Conservation (phyloP, 2,329 filamentous ascomycete genomes). For the Trichoderma aggressivum region DNA sequence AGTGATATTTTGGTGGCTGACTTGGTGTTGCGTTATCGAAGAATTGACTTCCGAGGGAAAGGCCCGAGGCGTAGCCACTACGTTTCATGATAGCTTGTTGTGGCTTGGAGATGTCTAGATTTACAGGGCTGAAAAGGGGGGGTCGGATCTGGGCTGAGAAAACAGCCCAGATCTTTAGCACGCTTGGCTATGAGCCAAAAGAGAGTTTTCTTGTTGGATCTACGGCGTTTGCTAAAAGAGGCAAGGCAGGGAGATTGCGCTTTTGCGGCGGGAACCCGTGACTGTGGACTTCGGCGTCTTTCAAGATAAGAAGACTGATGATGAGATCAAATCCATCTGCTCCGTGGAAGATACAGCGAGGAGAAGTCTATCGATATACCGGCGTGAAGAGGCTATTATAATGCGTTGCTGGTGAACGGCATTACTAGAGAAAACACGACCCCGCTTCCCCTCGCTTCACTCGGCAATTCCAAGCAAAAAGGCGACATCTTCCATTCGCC, state of each 20-base stretch:
- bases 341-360: neutral
- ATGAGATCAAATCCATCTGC: neutral
- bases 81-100: neutral
- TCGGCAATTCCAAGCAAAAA: neutral
- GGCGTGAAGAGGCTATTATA: neutral
- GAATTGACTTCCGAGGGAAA: neutral
- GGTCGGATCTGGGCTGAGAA: neutral
- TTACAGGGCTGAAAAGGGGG: neutral
- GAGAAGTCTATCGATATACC: neutral
- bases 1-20: neutral
- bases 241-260: neutral
- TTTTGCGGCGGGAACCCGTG: neutral
- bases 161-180: neutral
- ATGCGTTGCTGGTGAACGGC: neutral
- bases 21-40: neutral
- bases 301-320: neutral
- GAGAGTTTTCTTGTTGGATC: neutral
- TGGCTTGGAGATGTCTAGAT: neutral
- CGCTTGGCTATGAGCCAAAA: neutral
- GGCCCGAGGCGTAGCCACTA: neutral
- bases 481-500: neutral
- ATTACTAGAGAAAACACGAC: neutral
- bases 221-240: neutral
- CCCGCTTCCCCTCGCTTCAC: neutral
- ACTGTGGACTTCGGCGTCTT: neutral